A percentile compares a stretch with the other conserved stretches of the same genome.
Conservation (phyloP, 2,329 filamentous ascomycete genomes). For the Keithomyces neogunnii region DNA sequence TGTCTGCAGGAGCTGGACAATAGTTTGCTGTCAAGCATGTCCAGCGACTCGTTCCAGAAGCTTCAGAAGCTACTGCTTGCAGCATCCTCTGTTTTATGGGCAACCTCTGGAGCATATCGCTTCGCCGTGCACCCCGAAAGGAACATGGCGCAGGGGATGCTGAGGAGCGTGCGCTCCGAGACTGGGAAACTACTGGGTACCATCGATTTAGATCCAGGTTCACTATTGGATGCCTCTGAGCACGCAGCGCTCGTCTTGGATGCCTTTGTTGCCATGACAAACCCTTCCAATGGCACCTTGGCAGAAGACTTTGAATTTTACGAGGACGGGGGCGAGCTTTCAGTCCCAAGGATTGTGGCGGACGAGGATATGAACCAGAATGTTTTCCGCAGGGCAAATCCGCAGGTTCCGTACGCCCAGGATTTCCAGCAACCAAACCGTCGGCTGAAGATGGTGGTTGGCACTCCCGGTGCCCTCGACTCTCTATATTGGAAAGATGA, state of each 20-base stretch:
- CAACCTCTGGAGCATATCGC: slow-evolving; percentile 29
- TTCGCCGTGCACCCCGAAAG: slow-evolving; percentile 26
- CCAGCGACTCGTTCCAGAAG: slow-evolving; percentile 26
- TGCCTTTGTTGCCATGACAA: slow-evolving; percentile 13
- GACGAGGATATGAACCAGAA: slow-evolving; percentile 17
- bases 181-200: slow-evolving; percentile 34
- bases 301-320: slow-evolving; percentile 21
- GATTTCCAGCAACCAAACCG: slow-evolving; percentile 29
- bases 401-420: slow-evolving; percentile 18
- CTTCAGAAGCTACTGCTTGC: slow-evolving; percentile 26
- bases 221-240: slow-evolving; percentile 15
- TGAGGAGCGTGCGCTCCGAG: slow-evolving; percentile 38
- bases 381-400: slow-evolving; percentile 17
- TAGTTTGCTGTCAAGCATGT: slow-evolving; percentile 32
- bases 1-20: slow-evolving; percentile 35
- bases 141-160: slow-evolving; percentile 37
- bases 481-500: slow-evolving; percentile 31
- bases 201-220: slow-evolving; percentile 34
- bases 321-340: slow-evolving; percentile 17
- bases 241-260: slow-evolving; percentile 23
- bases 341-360: slow-evolving; percentile 20
- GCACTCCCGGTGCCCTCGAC: slow-evolving; percentile 28
- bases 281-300: slow-evolving; percentile 9
- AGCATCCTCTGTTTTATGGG: slow-evolving; percentile 30
- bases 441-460: slow-evolving; percentile 28